phyloP scores from a whole-genome alignment of 176 grass and related monocot species.

The Oryza meridionalis region DNA sequence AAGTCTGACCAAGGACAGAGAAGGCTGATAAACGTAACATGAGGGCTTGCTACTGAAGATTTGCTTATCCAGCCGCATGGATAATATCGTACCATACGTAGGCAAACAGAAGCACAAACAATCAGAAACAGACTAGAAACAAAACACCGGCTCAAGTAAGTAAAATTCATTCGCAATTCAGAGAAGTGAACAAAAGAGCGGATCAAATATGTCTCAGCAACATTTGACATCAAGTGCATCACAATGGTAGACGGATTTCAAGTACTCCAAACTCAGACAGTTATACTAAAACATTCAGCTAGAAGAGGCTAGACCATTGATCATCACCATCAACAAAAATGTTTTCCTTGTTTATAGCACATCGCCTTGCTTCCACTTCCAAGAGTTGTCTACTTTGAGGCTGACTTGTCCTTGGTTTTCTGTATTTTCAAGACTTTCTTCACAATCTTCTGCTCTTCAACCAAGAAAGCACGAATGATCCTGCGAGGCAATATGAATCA shows the following conservation, averaged over 20 bases:
- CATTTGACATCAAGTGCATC: slow-evolving; percentile 42
- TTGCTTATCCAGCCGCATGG: no score
- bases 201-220: slow-evolving; percentile 55
- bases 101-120: not conserved
- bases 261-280: slow-evolving; percentile 53
- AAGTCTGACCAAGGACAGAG: not conserved
- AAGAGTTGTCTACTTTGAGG: slow-evolving; percentile 56
- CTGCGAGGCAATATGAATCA: slow-evolving; percentile 12
- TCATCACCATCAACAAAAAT: slow-evolving; percentile 63
- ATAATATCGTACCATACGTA: not conserved
- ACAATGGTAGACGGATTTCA: slow-evolving; percentile 37
- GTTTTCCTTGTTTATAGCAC: slow-evolving; percentile 57
- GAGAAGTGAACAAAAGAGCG: slow-evolving; percentile 51
- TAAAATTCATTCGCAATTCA: slow-evolving; percentile 32
- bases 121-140: not conserved
- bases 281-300: slow-evolving; percentile 51
- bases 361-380: slow-evolving; percentile 11
- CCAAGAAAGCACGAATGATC: slow-evolving; percentile 90
- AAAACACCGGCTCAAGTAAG: slow-evolving; percentile 30
- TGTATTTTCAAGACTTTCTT: slow-evolving; percentile 98
- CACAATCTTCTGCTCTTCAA: slow-evolving; percentile 99
- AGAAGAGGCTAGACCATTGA: slow-evolving; percentile 57
- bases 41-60: no score
- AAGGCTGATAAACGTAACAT: not conserved
- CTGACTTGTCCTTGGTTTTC: slow-evolving; percentile 77